Evolutionary conservation across 2,329 filamentous ascomycete species (phyloP), one percentile per base, ranked within the genome.

Genomic region (Penicillium italicum): DNA sequence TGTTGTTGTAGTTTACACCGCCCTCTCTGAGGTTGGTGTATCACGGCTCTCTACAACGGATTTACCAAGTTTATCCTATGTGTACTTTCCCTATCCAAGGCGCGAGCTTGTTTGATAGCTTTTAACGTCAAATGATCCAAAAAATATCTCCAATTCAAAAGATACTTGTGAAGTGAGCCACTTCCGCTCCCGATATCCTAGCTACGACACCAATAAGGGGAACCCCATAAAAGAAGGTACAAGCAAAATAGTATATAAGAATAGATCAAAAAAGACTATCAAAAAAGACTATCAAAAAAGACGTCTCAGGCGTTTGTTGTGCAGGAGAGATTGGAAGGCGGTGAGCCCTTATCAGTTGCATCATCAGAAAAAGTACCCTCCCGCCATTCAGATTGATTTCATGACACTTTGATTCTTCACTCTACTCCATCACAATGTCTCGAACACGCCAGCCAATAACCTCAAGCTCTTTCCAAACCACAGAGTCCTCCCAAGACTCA

Each of bases 401-500:
- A 4, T 12, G 37, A 6, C 26, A 4, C 40, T 28, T 45, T 45
- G 16, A 5, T 20, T 7, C 5, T 33, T 6, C 22, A n/a, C 24
- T 24, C 20, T 3, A 44, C 18, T 31, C 20, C 26, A 28, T 30
- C 36, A 48, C 20, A 28, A 72, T 79, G 67, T 77, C 66, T 65
- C 64, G 69, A 76, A 67, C 75, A 76, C 60, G 53, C 10, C 62
- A 69, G 76, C 58, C 66, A 66, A 34, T 20, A 3, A 33, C 59
- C 59, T 55, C 66, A 61, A 62, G 70, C 24, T 65, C 69, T 31
- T 63, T 68, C 16, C 65, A 71, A 51, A 67, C 68, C 6, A 53
- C 65, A 12, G 62, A 69, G 48, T 56, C 61, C 3, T 7, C 43
- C 16, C 54, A 53, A 18, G 62, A 62, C 24, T 46, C 62, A 22